phyloP scores from a whole-genome alignment of 306 rosid species.

The Cicer judaicum region DNA sequence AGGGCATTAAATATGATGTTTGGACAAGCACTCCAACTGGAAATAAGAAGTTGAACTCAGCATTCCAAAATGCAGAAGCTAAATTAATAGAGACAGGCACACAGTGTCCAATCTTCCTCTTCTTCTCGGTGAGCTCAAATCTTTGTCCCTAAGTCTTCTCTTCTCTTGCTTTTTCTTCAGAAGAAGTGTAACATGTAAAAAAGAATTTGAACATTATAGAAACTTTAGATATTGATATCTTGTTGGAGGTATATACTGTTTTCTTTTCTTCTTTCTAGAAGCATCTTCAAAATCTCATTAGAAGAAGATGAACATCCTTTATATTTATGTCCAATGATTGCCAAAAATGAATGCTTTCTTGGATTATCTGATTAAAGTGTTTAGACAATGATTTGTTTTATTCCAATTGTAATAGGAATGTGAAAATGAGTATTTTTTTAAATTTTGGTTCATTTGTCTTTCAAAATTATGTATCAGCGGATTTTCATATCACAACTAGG shows the following conservation, averaged over 20 bases:
- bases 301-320: not conserved
- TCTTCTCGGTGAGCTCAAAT: slow-evolving; percentile 78
- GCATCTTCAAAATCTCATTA: not conserved
- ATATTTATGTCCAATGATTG: not conserved
- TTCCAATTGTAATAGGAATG: slow-evolving; percentile 3
- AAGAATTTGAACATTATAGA: not conserved
- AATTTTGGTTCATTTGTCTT: slow-evolving; percentile 31
- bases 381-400: not conserved
- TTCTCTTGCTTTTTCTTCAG: not conserved
- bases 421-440: not conserved
- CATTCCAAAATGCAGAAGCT: slow-evolving; percentile 66
- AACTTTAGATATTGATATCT: slow-evolving; percentile 28
- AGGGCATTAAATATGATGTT: slow-evolving; percentile 74
- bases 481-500: slow-evolving; percentile 9
- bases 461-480: not conserved
- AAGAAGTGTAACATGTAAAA: not conserved
- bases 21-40: slow-evolving; percentile 89
- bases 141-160: slow-evolving; percentile 19
- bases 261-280: slow-evolving; percentile 17
- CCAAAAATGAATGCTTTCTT: slow-evolving; percentile 20
- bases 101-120: slow-evolving; percentile 72
- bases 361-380: slow-evolving; percentile 18
- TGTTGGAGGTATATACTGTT: slow-evolving; percentile 8
- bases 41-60: slow-evolving; percentile 69
- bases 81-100: slow-evolving; percentile 55